phyloP scores from a whole-genome alignment of 2,329 filamentous ascomycete species.

The Ampelomyces quisqualis region DNA sequence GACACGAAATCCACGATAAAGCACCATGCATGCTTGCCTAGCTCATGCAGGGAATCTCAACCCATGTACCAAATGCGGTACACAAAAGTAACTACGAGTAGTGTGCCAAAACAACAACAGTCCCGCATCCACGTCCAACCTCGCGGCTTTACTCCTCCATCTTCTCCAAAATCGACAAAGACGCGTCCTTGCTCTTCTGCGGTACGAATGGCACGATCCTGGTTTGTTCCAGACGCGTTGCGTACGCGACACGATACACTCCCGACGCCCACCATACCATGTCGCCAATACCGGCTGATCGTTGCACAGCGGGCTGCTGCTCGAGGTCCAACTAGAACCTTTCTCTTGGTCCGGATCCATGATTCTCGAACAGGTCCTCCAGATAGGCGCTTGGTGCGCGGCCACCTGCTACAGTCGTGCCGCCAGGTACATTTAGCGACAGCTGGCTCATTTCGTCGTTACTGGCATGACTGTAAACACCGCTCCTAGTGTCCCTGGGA shows the following conservation, averaged over 20 bases:
- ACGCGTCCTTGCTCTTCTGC: not conserved
- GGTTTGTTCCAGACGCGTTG: not conserved
- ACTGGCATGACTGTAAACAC: constrained; percentile 30
- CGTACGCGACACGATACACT: constrained; percentile 3
- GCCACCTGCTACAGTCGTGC: constrained; percentile 54
- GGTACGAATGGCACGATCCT: not conserved
- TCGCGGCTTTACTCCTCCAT: not conserved
- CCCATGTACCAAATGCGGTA: constrained; percentile 4
- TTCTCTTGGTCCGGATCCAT: constrained; percentile 48
- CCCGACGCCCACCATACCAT: not conserved
- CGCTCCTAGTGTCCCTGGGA: constrained; percentile 35
- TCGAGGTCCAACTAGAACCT: constrained; percentile 33
- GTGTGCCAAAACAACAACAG: constrained; percentile 2
- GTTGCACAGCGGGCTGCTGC: constrained; percentile 9
- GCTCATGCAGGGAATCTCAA: constrained; percentile 6
- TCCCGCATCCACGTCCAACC: not conserved
- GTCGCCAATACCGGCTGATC: constrained; percentile 4
- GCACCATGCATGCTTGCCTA: constrained; percentile 3
- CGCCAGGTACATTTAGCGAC: constrained; percentile 59
- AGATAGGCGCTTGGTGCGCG: constrained; percentile 85
- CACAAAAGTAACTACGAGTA: constrained; percentile 1
- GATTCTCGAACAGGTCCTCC: constrained; percentile 83
- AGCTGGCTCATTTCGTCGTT: constrained; percentile 62
- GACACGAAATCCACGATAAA: constrained; percentile 3
- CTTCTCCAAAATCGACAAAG: not conserved